phyloP scores from a whole-genome alignment of 2,329 filamentous ascomycete genomes.

The Ascochyta pisi region DNA sequence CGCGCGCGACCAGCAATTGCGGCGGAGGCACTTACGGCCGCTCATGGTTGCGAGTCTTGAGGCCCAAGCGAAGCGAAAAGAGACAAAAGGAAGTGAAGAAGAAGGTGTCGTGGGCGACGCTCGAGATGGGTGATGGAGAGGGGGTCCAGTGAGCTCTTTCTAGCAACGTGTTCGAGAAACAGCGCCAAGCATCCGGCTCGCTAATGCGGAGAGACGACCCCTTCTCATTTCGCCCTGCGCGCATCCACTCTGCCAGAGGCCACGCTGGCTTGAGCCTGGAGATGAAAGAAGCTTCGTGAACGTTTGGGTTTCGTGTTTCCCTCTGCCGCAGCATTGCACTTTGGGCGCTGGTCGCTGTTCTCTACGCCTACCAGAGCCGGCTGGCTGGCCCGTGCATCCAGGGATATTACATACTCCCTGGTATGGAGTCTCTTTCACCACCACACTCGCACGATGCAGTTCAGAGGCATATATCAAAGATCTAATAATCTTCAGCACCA shows the following conservation, averaged over 20 bases:
- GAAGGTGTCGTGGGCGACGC: conserved; percentile 32
- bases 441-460: not conserved
- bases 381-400: conserved; percentile 2
- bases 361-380: not conserved
- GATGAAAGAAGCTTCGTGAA: conserved; percentile 11
- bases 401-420: not conserved
- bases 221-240: conserved; percentile 7
- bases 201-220: conserved; percentile 20
- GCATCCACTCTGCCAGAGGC: conserved; percentile 23
- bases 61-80: conserved; percentile 43
- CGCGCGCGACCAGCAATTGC: conserved; percentile 19
- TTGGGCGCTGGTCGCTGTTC: too few species aligned
- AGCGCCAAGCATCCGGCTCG: conserved; percentile 17
- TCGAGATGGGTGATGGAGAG: conserved; percentile 40
- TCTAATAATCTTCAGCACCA: not conserved
- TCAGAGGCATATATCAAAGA: not conserved
- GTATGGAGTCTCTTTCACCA: not conserved
- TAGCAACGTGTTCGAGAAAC: conserved; percentile 39
- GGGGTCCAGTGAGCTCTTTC: conserved; percentile 38
- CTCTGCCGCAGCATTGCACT: not conserved
- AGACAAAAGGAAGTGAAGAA: conserved; percentile 42
- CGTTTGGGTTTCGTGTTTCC: not conserved
- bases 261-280: conserved; percentile 29
- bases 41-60: conserved; percentile 60
- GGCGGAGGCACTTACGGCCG: conserved; percentile 59